These are phyloP conservation scores for Lepidium aucheri DNA, from an alignment of 345 rosid genomes.

Conservation along the genomic window DNA sequence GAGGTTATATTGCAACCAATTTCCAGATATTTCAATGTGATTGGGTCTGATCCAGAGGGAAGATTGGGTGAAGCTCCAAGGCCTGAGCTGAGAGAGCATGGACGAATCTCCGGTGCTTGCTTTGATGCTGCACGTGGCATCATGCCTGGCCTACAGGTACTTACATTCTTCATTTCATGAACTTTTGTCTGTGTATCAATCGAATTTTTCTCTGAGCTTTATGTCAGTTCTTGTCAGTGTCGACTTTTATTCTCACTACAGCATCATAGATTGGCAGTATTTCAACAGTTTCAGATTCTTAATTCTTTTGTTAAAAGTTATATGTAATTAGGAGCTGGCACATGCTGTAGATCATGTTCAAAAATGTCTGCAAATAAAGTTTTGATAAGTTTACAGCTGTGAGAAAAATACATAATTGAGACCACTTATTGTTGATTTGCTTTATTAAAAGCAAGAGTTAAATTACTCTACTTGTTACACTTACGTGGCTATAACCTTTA, in stretches of 20 bases:
- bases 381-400: constrained; percentile 21
- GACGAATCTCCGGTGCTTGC: constrained; percentile 68
- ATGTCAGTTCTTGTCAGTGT: background rate
- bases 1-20: background rate
- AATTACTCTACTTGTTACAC: constrained; percentile 5
- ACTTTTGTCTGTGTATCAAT: background rate
- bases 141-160: constrained; percentile 48
- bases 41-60: constrained; percentile 66
- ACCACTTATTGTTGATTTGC: background rate
- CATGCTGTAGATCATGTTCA: constrained; percentile 27
- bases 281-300: background rate
- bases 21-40: constrained; percentile 58
- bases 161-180: background rate
- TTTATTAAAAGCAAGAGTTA: constrained; percentile 10
- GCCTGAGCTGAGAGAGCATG: constrained; percentile 57
- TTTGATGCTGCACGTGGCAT: constrained; percentile 68
- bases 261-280: background rate
- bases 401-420: constrained; percentile 21
- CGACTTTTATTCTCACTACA: constrained; percentile 6
- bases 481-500: constrained; percentile 12
- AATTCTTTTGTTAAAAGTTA: background rate
- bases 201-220: background rate
- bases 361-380: constrained; percentile 6
- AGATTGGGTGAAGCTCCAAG: constrained; percentile 69
- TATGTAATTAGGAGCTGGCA: constrained; percentile 8